Conservation (phyloP, 202 grass and related monocot genomes). For the Carex arenaria region DNA sequence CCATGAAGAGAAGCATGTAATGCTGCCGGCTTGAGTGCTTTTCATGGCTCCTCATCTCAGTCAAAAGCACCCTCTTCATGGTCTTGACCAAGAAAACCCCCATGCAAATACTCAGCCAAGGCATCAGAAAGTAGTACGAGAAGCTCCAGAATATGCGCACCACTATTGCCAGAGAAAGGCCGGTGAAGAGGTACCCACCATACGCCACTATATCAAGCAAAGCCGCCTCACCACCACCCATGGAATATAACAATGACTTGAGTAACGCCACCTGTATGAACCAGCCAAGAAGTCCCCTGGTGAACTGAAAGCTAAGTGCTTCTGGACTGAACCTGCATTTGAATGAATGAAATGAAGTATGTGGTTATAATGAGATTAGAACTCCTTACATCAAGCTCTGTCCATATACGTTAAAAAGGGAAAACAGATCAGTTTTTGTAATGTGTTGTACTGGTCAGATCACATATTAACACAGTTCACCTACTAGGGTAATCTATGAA, state of each 20-base stretch:
- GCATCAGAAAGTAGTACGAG: constrained; percentile 63
- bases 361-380: neutral
- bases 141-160: constrained; percentile 56
- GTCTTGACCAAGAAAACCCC: constrained; percentile 87
- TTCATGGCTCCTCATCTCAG: constrained; percentile 66
- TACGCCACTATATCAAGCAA: constrained; percentile 73
- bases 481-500: neutral
- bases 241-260: constrained; percentile 52
- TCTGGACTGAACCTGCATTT: constrained; percentile 64
- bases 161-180: constrained; percentile 57
- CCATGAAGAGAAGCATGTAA: constrained; percentile 86
- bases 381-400: neutral
- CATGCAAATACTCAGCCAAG: constrained; percentile 88
- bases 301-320: constrained; percentile 52
- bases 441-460: neutral
- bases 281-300: constrained; percentile 69
- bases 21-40: constrained; percentile 65
- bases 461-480: neutral
- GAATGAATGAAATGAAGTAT: neutral
- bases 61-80: constrained; percentile 90
- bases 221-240: constrained; percentile 54
- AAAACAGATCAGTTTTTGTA: neutral
- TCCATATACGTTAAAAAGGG: neutral
- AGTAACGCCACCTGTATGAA: constrained; percentile 66
- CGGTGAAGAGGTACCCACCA: constrained; percentile 68